Percentiles rank a stretch among this genome's conserved stretches.
phyloP scores from a whole-genome alignment of 345 rosid genomes.

The Hibiscus tridactylites region DNA sequence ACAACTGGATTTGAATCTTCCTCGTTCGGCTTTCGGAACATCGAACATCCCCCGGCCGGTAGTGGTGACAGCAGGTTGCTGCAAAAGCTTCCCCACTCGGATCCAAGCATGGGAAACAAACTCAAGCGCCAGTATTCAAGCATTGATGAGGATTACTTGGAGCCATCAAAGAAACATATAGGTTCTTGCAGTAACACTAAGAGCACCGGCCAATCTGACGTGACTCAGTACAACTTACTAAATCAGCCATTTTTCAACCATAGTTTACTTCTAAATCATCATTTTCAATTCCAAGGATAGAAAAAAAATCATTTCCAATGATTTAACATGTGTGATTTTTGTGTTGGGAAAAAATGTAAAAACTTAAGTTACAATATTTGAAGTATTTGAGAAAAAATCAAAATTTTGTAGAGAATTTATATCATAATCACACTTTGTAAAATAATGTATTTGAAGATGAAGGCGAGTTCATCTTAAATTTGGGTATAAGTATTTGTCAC shows the following conservation, averaged over 20 bases:
- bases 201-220: constrained; percentile 28
- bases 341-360: neutral
- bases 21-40: constrained; percentile 5
- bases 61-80: constrained; percentile 13
- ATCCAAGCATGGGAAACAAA: constrained; percentile 25
- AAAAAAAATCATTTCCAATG: constrained; percentile 10
- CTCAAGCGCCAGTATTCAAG: constrained; percentile 44
- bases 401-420: neutral
- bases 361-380: neutral
- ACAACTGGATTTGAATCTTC: constrained; percentile 25
- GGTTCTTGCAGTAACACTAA: constrained; percentile 40
- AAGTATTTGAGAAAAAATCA: neutral
- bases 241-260: constrained; percentile 46
- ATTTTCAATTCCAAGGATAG: constrained; percentile 49
- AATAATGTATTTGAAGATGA: neutral
- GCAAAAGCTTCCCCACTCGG: constrained; percentile 45
- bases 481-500: neutral
- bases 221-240: constrained; percentile 31
- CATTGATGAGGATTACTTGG: constrained; percentile 30
- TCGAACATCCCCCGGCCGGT: constrained; percentile 17
- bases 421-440: neutral
- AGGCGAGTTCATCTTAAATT: too few relatives aligned
- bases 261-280: constrained; percentile 39
- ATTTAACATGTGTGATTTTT: neutral
- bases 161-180: constrained; percentile 38